Percentiles rank a stretch among this genome's conserved stretches.
These are phyloP conservation scores for Actinomucor elegans DNA, from an alignment of 371 early-diverging fungal species.

Conservation along the genomic window DNA sequence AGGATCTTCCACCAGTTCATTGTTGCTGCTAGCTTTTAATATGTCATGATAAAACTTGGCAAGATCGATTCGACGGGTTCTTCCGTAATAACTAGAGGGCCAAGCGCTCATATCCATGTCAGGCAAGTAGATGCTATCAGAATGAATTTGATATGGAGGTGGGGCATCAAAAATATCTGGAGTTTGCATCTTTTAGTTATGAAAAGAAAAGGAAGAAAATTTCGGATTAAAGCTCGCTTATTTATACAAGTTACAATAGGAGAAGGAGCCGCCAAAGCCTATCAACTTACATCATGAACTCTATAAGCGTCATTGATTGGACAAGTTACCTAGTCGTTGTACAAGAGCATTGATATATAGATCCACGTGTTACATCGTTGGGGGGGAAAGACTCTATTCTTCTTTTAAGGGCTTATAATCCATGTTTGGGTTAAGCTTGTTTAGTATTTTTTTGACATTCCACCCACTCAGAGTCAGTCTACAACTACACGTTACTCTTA, in stretches of 20 bases:
- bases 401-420: too few species aligned
- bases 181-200: neutral
- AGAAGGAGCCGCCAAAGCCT: neutral
- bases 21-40: constrained; percentile 4
- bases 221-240: neutral
- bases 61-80: constrained; percentile 18
- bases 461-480: neutral
- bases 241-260: neutral
- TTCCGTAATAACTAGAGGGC: constrained; percentile 22
- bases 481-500: neutral
- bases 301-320: constrained; percentile 8
- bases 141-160: constrained; percentile 9
- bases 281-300: constrained; percentile 16
- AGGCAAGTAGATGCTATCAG: neutral
- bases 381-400: too few species aligned
- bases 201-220: neutral
- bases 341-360: too few species aligned
- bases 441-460: constrained; percentile 1
- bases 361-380: too few species aligned
- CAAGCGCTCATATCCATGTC: constrained; percentile 16
- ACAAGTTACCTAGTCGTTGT: neutral
- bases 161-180: constrained; percentile 1
- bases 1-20: neutral
- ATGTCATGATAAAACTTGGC: constrained; percentile 23
- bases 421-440: too few species aligned